phyloP scores from a whole-genome alignment of 768 basidiomycete genomes.

The Termitomyces sp. region DNA sequence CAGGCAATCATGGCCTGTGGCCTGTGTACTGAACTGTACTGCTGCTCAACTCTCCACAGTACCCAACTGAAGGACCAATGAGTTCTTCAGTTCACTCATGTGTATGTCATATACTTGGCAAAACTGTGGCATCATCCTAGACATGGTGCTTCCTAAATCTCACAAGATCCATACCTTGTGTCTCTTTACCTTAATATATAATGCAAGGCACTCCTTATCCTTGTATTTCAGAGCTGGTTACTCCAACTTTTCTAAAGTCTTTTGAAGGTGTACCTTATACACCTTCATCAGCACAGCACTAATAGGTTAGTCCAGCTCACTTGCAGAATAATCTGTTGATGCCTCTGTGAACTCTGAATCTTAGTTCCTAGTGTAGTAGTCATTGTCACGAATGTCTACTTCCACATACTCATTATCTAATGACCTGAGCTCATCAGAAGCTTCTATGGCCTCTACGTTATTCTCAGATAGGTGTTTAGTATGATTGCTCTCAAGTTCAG shows the following conservation, averaged over 20 bases:
- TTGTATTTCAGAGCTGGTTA: not conserved
- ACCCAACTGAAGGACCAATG: not conserved
- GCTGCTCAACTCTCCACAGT: not conserved
- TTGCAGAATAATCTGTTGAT: no score
- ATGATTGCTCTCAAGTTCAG: no score
- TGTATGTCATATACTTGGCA: not conserved
- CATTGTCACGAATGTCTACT: no score
- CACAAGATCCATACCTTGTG: slow-evolving; percentile 9
- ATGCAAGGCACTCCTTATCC: not conserved
- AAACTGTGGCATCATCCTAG: not conserved
- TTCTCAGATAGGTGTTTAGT: no score
- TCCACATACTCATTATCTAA: no score
- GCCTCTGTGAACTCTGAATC: no score
- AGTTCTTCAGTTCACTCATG: not conserved
- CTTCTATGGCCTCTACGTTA: no score
- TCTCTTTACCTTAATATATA: not conserved
- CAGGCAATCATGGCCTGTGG: accelerated
- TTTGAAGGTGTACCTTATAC: not conserved
- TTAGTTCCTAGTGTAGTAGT: no score
- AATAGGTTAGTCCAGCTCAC: no score
- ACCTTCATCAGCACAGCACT: not conserved
- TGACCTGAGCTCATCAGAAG: no score
- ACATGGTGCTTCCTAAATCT: slow-evolving; percentile 17
- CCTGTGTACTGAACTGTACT: not conserved
- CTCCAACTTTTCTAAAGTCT: no score